Evolutionary conservation across 1,284 basidiomycete genomes (phyloP), one percentile per base, ranked within the genome.

Genomic region (Marasmius tenuissimus): DNA sequence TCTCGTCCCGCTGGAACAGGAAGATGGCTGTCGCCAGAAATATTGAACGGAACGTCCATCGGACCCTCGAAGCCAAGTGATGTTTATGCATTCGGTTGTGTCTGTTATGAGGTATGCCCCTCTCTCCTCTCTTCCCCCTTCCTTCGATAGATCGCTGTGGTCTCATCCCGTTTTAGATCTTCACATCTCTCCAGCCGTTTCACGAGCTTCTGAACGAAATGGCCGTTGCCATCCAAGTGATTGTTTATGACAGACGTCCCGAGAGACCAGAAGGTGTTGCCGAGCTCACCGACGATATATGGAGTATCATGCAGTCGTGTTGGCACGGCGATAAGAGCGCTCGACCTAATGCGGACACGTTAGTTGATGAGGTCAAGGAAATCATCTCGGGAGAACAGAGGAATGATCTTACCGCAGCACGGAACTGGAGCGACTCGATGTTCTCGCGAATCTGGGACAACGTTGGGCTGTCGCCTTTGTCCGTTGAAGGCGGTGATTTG

Each of bases 41-140:
- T 20, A 16, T 16, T 33, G 10, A 7, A 12, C 4, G 16, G 35
- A 9, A 18, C 11, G 12, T 11, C 16, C 2, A 11, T 6, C 33
- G n/a, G n/a, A n/a, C 3, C 35, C 11, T n/a, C 40, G 5, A 38
- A 40, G 35, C 4, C 42, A 20, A 38, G 35, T 22, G 55, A 57
- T 22, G 42, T 40, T 14, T 57, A 45, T 18, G 37, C 55, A 7
- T 57, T 47, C 51, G 69, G 67, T 3, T 70, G 69, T 57, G 68
- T 70, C n/a, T 70, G 65, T 22, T 64, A 71, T 37, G 71, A 72
- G 65, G 71, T 71, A 22, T 12, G 59, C 37, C 22, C 12, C 6
- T 6, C 6, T 12, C 11, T 8, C 39, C 33, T 12, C 35, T n/a
- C 22, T 10, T 20, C 22, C 14, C 47, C 16, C 3, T n/a, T n/a